Conservation (phyloP, 495 filamentous ascomycete genomes). For the Aspergillus indologenus region DNA sequence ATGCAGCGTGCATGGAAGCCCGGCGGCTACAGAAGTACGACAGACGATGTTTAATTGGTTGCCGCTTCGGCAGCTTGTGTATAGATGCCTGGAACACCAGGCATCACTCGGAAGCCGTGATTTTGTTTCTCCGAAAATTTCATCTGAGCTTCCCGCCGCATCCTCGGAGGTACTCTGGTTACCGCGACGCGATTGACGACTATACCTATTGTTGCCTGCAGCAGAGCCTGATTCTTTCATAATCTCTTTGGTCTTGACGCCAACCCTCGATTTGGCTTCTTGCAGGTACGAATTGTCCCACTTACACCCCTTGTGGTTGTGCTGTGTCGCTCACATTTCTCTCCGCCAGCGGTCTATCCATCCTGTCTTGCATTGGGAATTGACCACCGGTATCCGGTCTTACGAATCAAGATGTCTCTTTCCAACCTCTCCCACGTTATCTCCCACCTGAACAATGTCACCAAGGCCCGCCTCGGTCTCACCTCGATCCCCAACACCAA, state of each 20-base stretch:
- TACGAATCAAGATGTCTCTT: conserved; percentile 71
- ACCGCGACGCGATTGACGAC: background rate
- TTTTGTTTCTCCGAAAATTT: conserved; percentile 48
- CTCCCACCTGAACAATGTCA: conserved; percentile 92
- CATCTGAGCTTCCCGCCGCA: conserved; percentile 25
- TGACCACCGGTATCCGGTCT: conserved; percentile 20
- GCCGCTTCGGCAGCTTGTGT: background rate
- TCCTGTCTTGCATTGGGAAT: conserved; percentile 15
- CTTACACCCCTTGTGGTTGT: background rate
- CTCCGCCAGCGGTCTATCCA: conserved; percentile 6
- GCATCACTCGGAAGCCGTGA: conserved; percentile 17
- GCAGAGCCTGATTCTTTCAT: background rate
- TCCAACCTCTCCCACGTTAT: conserved; percentile 74
- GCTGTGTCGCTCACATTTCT: background rate
- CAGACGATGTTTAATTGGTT: conserved; percentile 11
- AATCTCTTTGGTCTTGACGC: background rate
- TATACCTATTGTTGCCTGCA: background rate
- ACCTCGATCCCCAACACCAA: conserved; percentile 83
- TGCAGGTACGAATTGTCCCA: background rate
- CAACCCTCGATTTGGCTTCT: background rate
- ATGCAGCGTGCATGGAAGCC: conserved; percentile 18
- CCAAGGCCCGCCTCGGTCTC: conserved; percentile 77
- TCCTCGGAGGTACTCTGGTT: conserved; percentile 12
- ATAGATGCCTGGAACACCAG: conserved; percentile 6
- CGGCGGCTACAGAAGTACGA: conserved; percentile 25